Percentiles rank a stretch among this genome's conserved stretches.
phyloP scores from a whole-genome alignment of 1,139 yeast genomes.

The Lodderomyces orthopsilosis region DNA sequence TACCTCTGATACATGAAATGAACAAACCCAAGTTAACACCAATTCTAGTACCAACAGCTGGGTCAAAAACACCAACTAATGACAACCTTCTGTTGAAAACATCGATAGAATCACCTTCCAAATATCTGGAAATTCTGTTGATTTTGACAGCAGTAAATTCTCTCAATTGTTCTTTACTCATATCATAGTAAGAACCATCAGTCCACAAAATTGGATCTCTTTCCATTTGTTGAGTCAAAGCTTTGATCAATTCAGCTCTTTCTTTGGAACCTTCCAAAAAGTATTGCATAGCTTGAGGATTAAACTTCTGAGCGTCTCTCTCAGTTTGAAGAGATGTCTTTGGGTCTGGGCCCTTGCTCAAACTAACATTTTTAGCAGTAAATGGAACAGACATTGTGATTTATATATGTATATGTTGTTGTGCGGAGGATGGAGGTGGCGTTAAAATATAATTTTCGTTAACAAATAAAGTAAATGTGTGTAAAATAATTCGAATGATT shows the following conservation, averaged over 20 bases:
- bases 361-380: constrained; percentile 13
- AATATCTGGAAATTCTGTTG: constrained; percentile 36
- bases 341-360: constrained; percentile 35
- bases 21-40: constrained; percentile 72
- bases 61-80: constrained; percentile 60
- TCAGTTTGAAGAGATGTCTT: constrained; percentile 30
- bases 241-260: constrained; percentile 28
- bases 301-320: constrained; percentile 28
- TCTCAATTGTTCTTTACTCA: constrained; percentile 35
- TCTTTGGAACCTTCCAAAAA: constrained; percentile 41
- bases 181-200: constrained; percentile 35
- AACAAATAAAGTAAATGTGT: no score
- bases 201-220: constrained; percentile 42
- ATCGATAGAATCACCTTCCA: constrained; percentile 37
- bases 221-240: constrained; percentile 38
- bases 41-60: constrained; percentile 53
- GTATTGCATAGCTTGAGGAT: constrained; percentile 36
- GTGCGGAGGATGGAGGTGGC: neutral
- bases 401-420: constrained; percentile 1
- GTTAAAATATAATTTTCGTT: no score
- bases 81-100: constrained; percentile 39
- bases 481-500: no score
- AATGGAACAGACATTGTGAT: neutral
- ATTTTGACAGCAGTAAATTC: constrained; percentile 37
- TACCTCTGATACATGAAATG: constrained; percentile 66